phyloP scores from a whole-genome alignment of 768 basidiomycete species.

The Russula ochroleuca region DNA sequence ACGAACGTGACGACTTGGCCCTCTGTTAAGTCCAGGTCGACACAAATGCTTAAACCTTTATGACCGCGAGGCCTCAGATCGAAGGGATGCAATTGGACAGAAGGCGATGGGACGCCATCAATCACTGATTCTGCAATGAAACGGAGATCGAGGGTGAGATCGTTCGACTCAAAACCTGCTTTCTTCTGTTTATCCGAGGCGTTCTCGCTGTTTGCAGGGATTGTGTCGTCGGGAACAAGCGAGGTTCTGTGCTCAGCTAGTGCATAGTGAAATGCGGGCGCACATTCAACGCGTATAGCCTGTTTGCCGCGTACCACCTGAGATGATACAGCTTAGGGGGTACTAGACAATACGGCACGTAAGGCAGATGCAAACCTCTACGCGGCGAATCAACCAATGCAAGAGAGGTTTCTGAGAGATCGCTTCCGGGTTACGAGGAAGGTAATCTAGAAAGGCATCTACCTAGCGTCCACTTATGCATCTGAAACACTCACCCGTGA shows the following conservation, averaged over 20 bases:
- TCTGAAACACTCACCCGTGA: slow-evolving; percentile 54
- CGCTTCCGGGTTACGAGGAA: slow-evolving; percentile 57
- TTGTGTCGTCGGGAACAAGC: slow-evolving; percentile 47
- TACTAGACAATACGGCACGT: neutral
- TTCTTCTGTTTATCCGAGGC: slow-evolving; percentile 45
- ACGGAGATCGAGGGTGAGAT: slow-evolving; percentile 67
- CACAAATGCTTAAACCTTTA: slow-evolving; percentile 59
- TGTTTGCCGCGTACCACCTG: slow-evolving; percentile 80
- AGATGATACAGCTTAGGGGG: neutral
- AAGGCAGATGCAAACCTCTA: slow-evolving; percentile 47
- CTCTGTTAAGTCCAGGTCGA: slow-evolving; percentile 62
- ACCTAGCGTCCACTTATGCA: neutral
- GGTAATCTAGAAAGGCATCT: slow-evolving; percentile 51
- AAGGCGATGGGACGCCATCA: slow-evolving; percentile 48
- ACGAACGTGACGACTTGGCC: slow-evolving; percentile 92
- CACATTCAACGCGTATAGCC: slow-evolving; percentile 81
- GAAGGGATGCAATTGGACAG: slow-evolving; percentile 53
- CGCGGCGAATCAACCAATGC: slow-evolving; percentile 79
- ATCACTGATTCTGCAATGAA: slow-evolving; percentile 60
- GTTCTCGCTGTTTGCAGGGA: slow-evolving; percentile 31
- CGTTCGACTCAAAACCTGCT: slow-evolving; percentile 56
- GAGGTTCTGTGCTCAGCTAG: slow-evolving; percentile 64
- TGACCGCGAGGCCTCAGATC: slow-evolving; percentile 71
- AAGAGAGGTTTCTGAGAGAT: slow-evolving; percentile 56
- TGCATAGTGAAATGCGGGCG: slow-evolving; percentile 96